These are phyloP conservation scores for Drechslerella stenobrocha DNA, from an alignment of 2,329 filamentous ascomycete species.

Conservation along the genomic window DNA sequence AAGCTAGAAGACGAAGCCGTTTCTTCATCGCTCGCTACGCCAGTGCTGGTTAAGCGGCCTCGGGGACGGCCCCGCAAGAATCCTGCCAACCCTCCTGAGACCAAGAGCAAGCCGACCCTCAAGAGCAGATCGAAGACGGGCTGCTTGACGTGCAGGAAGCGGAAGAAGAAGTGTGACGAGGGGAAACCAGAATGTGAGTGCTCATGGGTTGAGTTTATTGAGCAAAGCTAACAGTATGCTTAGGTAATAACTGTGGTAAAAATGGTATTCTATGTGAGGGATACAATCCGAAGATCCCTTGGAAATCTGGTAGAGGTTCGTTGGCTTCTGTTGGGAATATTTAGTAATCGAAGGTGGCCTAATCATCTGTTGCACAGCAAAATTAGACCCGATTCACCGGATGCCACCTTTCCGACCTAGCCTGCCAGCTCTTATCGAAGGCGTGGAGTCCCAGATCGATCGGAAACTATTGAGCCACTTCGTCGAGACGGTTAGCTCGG, in stretches of 20 bases:
- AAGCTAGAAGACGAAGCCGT: conserved; percentile 27
- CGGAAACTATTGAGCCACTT: conserved; percentile 82
- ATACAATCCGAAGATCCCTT: conserved; percentile 81
- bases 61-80: conserved; percentile 83
- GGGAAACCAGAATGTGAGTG: conserved; percentile 68
- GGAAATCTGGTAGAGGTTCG: conserved; percentile 73
- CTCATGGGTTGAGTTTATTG: conserved; percentile 56
- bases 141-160: conserved; percentile 68
- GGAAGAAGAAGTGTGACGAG: conserved; percentile 75
- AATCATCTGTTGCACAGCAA: conserved; percentile 8
- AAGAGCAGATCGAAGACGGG: conserved; percentile 75
- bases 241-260: conserved; percentile 86
- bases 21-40: conserved; percentile 16
- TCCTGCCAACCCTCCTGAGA: conserved; percentile 65
- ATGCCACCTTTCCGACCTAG: conserved; percentile 30
- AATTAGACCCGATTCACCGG: conserved; percentile 25
- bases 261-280: conserved; percentile 90
- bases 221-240: conserved; percentile 29
- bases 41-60: conserved; percentile 62
- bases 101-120: conserved; percentile 70
- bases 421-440: conserved; percentile 66
- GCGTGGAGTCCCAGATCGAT: conserved; percentile 78
- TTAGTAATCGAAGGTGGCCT: conserved; percentile 50
- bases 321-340: conserved; percentile 53
- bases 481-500: conserved; percentile 73